Conservation (phyloP, 2,329 filamentous ascomycete species). For the Trichoderma sp. region DNA sequence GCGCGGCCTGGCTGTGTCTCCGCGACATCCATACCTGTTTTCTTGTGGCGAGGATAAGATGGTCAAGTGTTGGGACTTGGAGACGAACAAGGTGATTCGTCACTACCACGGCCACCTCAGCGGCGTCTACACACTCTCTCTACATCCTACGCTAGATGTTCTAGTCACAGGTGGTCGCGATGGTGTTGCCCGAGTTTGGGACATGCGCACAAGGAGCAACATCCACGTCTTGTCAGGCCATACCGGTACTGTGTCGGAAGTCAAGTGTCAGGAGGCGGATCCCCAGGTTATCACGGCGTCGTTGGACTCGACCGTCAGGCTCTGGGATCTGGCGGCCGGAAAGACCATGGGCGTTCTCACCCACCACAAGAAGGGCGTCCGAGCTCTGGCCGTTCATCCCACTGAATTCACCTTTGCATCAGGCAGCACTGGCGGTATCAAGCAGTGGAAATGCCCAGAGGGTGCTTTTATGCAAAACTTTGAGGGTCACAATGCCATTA, state of each 20-base stretch:
- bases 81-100: slow-evolving; percentile 98
- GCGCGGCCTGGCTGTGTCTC: slow-evolving; percentile 85
- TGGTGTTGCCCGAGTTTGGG: slow-evolving; percentile 93
- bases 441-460: slow-evolving; percentile 99
- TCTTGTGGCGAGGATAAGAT: slow-evolving; percentile 99
- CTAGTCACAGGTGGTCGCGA: slow-evolving; percentile 93
- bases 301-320: slow-evolving; percentile 81
- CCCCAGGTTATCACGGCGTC: slow-evolving; percentile 94
- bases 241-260: slow-evolving; percentile 81
- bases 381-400: slow-evolving; percentile 79
- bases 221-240: slow-evolving; percentile 91
- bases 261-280: slow-evolving; percentile 93
- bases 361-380: slow-evolving; percentile 97
- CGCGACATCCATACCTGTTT: slow-evolving; percentile 93
- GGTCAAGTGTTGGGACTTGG: slow-evolving; percentile 99
- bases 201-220: slow-evolving; percentile 95
- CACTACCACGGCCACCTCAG: slow-evolving; percentile 97
- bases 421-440: slow-evolving; percentile 88
- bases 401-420: slow-evolving; percentile 95
- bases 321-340: slow-evolving; percentile 95
- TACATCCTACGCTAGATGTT: slow-evolving; percentile 95
- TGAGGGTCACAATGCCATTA: slow-evolving; percentile 91
- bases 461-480: slow-evolving; percentile 99
- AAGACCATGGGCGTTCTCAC: slow-evolving; percentile 96
- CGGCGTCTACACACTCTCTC: slow-evolving; percentile 85